Conservation (phyloP, 169 alveolate species). For the Plasmodium vivax region DNA sequence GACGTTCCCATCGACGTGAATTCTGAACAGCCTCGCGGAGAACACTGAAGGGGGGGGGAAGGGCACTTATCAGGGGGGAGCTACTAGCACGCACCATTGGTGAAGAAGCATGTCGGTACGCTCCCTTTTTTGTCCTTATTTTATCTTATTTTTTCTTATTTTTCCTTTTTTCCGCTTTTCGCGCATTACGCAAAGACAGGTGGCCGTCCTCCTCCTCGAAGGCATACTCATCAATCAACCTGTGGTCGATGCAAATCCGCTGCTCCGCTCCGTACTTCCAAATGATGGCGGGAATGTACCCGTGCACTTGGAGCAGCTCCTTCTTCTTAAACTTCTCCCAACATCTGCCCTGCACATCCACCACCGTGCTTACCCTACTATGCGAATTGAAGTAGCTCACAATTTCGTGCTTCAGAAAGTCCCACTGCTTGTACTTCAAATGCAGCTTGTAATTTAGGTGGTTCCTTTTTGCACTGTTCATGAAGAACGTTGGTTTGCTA, state of each 20-base stretch:
- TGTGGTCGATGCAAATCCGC: slow-evolving; percentile 77
- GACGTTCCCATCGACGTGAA: slow-evolving; percentile 70
- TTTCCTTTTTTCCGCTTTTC: background rate
- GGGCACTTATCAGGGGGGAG: background rate
- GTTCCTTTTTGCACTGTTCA: slow-evolving; percentile 21
- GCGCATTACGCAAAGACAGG: slow-evolving; percentile 79
- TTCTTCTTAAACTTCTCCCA: slow-evolving; percentile 73
- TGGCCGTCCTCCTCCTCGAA: slow-evolving; percentile 89
- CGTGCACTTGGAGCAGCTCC: slow-evolving; percentile 67
- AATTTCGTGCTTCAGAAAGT: slow-evolving; percentile 49
- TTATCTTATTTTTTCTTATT: background rate
- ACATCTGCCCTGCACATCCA: slow-evolving; percentile 45
- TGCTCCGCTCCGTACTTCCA: slow-evolving; percentile 78
- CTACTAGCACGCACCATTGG: background rate
- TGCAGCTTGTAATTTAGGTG: slow-evolving; percentile 56
- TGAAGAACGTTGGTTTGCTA: slow-evolving; percentile 22
- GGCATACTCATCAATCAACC: slow-evolving; percentile 81
- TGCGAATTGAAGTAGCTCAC: slow-evolving; percentile 37
- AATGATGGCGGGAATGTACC: slow-evolving; percentile 82
- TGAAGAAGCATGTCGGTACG: background rate
- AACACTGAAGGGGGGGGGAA: slow-evolving; percentile 70
- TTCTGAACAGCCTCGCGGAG: slow-evolving; percentile 84
- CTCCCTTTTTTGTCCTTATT: background rate
- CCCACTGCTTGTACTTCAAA: slow-evolving; percentile 65
- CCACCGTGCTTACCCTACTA: slow-evolving; percentile 37